Conservation (phyloP, 176 grass and related monocot genomes). For the Otatea glauca region DNA sequence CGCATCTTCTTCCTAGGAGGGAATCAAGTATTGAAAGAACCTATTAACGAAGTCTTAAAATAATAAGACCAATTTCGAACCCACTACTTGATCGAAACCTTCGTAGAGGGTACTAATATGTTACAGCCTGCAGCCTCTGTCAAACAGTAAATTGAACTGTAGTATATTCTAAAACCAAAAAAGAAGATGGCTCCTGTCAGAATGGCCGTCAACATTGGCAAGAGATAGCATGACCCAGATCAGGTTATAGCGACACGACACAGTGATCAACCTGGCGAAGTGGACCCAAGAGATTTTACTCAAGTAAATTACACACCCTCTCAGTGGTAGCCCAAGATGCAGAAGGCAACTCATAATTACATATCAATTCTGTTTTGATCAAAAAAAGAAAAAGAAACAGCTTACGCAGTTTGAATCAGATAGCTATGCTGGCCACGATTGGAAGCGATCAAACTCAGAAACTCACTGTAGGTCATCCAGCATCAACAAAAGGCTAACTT, state of each 20-base stretch:
- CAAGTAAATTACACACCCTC: neutral
- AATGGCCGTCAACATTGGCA: neutral
- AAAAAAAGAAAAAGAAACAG: neutral
- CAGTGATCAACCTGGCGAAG: neutral
- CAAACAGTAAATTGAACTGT: neutral
- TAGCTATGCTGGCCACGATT: neutral
- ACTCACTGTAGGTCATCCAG: neutral
- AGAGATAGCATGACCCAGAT: neutral
- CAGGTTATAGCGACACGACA: neutral
- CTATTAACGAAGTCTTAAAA: neutral
- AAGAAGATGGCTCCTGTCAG: neutral
- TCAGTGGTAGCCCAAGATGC: constrained; percentile 13
- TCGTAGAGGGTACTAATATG: neutral
- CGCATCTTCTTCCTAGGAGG: neutral
- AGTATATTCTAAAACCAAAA: neutral
- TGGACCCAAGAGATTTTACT: neutral
- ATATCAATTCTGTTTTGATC: constrained; percentile 8
- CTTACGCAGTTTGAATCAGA: neutral
- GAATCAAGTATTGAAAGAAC: neutral
- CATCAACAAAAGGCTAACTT: constrained; percentile 5
- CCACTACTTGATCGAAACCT: neutral
- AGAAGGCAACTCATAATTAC: constrained; percentile 44
- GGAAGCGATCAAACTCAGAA: neutral
- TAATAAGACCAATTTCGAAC: neutral
- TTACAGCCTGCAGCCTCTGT: neutral